Conservation (phyloP, 306 rosid genomes). For the Macrotyloma uniflorum region DNA sequence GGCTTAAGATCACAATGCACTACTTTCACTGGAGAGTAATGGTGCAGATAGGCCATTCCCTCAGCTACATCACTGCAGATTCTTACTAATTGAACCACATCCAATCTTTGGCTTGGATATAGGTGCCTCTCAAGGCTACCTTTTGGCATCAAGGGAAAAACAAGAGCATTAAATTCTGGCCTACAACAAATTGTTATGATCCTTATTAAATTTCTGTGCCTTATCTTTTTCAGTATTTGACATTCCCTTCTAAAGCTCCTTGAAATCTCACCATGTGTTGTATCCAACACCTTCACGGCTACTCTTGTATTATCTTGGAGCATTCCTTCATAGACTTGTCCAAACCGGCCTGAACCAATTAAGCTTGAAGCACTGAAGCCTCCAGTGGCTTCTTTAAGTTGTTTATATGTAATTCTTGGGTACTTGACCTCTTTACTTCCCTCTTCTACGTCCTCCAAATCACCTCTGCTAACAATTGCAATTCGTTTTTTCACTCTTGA, state of each 20-base stretch:
- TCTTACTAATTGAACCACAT: slow-evolving; percentile 69
- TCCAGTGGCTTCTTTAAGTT: slow-evolving; percentile 77
- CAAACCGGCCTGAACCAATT: slow-evolving; percentile 85
- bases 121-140: slow-evolving; percentile 88
- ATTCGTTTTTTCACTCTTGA: slow-evolving; percentile 43
- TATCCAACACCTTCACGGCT: slow-evolving; percentile 81
- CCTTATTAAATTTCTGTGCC: slow-evolving; percentile 84
- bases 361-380: slow-evolving; percentile 72
- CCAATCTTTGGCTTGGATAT: slow-evolving; percentile 59
- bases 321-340: slow-evolving; percentile 81
- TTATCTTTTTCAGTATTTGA: slow-evolving; percentile 65
- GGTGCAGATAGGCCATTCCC: slow-evolving; percentile 87
- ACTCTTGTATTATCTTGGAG: slow-evolving; percentile 72
- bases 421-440: slow-evolving; percentile 57
- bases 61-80: slow-evolving; percentile 91
- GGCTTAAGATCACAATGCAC: slow-evolving; percentile 97
- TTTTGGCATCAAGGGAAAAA: slow-evolving; percentile 87
- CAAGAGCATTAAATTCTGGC: slow-evolving; percentile 83
- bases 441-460: slow-evolving; percentile 50
- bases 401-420: slow-evolving; percentile 76
- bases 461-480: slow-evolving; percentile 37
- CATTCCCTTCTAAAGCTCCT: slow-evolving; percentile 87
- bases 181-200: slow-evolving; percentile 79
- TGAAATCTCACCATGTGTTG: slow-evolving; percentile 55
- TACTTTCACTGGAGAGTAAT: slow-evolving; percentile 75